These are phyloP conservation scores for Chaetomium fimeti DNA, from an alignment of 495 filamentous ascomycete species.

Conservation along the genomic window DNA sequence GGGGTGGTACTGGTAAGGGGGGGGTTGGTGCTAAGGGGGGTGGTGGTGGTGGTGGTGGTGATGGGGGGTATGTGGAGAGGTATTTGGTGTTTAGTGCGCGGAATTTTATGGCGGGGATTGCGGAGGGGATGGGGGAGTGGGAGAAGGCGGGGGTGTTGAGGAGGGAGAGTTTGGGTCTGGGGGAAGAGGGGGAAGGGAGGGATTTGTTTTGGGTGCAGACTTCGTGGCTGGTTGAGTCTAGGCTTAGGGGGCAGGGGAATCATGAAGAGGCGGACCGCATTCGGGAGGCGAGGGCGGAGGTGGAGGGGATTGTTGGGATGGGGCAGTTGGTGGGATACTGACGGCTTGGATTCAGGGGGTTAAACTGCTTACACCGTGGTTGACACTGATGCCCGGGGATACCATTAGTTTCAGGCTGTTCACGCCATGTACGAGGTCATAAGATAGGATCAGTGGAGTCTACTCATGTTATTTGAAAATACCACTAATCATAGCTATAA, in stretches of 20 bases:
- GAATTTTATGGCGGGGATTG: constrained; percentile 33
- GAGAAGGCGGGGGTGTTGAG: constrained; percentile 20
- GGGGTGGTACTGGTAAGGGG: background rate
- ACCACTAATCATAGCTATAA: no score
- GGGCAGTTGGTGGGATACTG: background rate
- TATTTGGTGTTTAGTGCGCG: constrained; percentile 34
- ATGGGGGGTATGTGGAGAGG: constrained; percentile 26
- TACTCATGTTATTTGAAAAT: no score
- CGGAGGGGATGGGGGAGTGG: constrained; percentile 23
- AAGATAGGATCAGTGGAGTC: no score
- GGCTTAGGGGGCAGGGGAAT: constrained; percentile 24
- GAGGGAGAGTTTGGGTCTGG: constrained; percentile 21
- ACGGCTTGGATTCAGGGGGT: background rate
- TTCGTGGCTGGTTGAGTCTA: constrained; percentile 25
- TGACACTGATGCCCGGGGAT: no score
- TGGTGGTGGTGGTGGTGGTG: background rate
- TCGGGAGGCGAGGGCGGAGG: constrained; percentile 16
- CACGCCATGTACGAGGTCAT: no score
- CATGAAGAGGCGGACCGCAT: constrained; percentile 28
- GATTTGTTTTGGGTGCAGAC: constrained; percentile 39
- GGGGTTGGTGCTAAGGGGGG: background rate
- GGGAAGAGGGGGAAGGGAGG: background rate
- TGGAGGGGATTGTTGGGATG: background rate
- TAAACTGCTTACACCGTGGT: background rate
- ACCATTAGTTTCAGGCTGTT: no score